Evolutionary conservation across 1,284 basidiomycete genomes (phyloP).

Genomic region (Mycena citricolor): DNA sequence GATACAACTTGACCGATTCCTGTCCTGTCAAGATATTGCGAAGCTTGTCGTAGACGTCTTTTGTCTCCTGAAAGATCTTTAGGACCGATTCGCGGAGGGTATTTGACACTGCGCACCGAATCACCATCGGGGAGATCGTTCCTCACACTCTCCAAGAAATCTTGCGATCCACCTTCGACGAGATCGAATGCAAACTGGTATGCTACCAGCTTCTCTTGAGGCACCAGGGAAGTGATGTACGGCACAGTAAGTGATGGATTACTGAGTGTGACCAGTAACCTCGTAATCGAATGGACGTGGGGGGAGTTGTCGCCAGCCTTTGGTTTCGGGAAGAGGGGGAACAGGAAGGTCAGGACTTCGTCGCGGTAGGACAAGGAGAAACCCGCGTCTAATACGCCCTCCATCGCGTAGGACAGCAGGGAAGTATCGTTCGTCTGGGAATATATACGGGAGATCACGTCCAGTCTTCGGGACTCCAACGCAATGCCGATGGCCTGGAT

Average conservation of each 20-base stretch:
- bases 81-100: slow-evolving; percentile 8
- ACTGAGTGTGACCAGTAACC: slow-evolving; percentile 85
- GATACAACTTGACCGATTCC: slow-evolving; percentile 86
- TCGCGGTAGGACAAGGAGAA: slow-evolving; percentile 82
- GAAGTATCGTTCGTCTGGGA: slow-evolving; percentile 69
- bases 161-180: slow-evolving; percentile 89
- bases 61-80: slow-evolving; percentile 47
- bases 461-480: slow-evolving; percentile 84
- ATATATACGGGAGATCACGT: slow-evolving; percentile 80
- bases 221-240: slow-evolving; percentile 69
- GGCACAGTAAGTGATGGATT: slow-evolving; percentile 73
- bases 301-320: slow-evolving; percentile 69
- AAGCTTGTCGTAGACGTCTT: slow-evolving; percentile 67
- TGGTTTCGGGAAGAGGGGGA: slow-evolving; percentile 78
- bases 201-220: slow-evolving; percentile 72
- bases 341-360: slow-evolving; percentile 80
- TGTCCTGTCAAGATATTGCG: slow-evolving; percentile 84
- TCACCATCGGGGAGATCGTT: slow-evolving; percentile 65
- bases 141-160: slow-evolving; percentile 79
- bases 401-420: slow-evolving; percentile 87
- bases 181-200: slow-evolving; percentile 95
- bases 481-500: slow-evolving; percentile 89
- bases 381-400: slow-evolving; percentile 82
- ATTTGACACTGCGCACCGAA: slow-evolving; percentile 42
- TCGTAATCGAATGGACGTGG: slow-evolving; percentile 76